A percentile compares a stretch with the other conserved stretches of the same genome.
Evolutionary conservation across 1,284 basidiomycete genomes (phyloP).

Genomic region (Golubevia pallescens): DNA sequence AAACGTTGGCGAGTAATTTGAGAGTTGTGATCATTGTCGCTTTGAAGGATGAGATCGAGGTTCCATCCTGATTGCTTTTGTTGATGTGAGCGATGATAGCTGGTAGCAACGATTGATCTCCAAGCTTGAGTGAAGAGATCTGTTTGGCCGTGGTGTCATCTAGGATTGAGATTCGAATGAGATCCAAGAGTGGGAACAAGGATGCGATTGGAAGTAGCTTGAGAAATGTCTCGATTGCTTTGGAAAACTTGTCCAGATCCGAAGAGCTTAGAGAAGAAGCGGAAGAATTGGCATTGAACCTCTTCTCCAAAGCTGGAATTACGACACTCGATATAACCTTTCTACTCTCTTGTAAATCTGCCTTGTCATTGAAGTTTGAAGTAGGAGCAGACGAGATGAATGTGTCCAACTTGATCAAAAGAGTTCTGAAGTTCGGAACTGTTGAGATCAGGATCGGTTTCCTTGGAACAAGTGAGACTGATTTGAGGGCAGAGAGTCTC

Average conservation of each 20-base stretch:
- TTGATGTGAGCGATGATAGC: slow-evolving; percentile 15
- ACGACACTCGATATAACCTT: slow-evolving; percentile 68
- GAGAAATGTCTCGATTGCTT: slow-evolving; percentile 68
- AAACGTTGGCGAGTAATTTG: slow-evolving; percentile 77
- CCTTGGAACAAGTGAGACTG: slow-evolving; percentile 70
- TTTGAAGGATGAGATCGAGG: slow-evolving; percentile 69
- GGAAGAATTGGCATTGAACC: slow-evolving; percentile 65
- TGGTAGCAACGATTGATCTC: slow-evolving; percentile 13
- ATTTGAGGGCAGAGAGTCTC: slow-evolving; percentile 71
- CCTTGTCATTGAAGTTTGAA: slow-evolving; percentile 33
- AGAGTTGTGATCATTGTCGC: slow-evolving; percentile 70
- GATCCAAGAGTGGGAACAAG: slow-evolving; percentile 80
- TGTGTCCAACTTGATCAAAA: slow-evolving; percentile 72
- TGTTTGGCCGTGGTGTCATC: slow-evolving; percentile 66
- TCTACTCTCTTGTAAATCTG: slow-evolving; percentile 31
- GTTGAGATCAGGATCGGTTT: slow-evolving; percentile 77
- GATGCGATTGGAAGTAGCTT: slow-evolving; percentile 69
- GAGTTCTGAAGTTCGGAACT: slow-evolving; percentile 73
- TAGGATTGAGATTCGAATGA: slow-evolving; percentile 80
- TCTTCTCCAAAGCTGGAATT: slow-evolving; percentile 27
- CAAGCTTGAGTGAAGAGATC: slow-evolving; percentile 11
- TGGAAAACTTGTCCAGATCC: slow-evolving; percentile 66
- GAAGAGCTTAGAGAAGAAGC: slow-evolving; percentile 68
- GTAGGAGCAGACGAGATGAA: slow-evolving; percentile 70
- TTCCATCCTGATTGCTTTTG: slow-evolving; percentile 37